Evolutionary conservation across 352 stramenopile species (phyloP), one percentile per base, ranked within the genome.

Genomic region (Peronospora belbahrii): DNA sequence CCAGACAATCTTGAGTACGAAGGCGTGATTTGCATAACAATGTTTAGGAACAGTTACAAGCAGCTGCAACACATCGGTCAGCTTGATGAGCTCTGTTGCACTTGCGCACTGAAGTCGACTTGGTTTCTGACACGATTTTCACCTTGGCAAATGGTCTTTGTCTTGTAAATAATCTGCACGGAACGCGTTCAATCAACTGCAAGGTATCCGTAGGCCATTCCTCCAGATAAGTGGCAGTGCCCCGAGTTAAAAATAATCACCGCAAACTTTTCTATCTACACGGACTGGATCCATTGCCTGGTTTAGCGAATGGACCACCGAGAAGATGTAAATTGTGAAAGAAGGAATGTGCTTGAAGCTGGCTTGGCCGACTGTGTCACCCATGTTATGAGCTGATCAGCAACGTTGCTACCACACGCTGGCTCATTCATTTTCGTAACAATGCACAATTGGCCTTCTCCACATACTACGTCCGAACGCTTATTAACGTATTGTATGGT

Each of bases 391-490:
- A 88, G 67, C 33, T 85, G 77, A 10, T 70, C 74, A 4, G 65
- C 72, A 28, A 86, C 67, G 39, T 86, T 88, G 44, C 66, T 85
- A 15, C 70, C 74, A 14, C 53, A 59, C 11, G 67, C 70, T n/a
- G 82, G 54, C 4, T 85, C 67, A 32, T 72, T 79, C 17, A 65
- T 67, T 9, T 65, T 59, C 19, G 66, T 70, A 4, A 85, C 14
- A n/a, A 85, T 48, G 44, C 84, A 84, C 17, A 72, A 84, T 17
- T 88, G 74, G 13, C 54, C 60, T 3, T 72, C 74, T 6, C 67
- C 74, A 15, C 67, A 85, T 14, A 66, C 68, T 33, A 86, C 3
- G 23, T 44, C 7, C 55, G 60, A 13, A 81, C 60, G 31, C 68
- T 68, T 6, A 64, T 52, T 4, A 83, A 23, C 46, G 80, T 77